phyloP scores from a whole-genome alignment of 169 alveolate genomes.

The Eimeria falciformis region DNA sequence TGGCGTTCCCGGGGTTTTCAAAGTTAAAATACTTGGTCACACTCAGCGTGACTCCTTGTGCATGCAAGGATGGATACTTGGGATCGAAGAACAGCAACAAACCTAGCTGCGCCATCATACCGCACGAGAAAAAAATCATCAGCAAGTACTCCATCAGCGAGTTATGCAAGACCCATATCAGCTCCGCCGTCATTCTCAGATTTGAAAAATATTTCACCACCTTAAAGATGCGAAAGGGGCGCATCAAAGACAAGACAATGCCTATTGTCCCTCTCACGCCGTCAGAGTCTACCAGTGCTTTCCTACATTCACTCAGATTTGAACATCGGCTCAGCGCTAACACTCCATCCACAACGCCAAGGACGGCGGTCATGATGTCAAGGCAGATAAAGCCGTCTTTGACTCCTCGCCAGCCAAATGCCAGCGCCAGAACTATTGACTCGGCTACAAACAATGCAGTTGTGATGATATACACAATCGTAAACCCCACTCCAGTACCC shows the following conservation, averaged over 20 bases:
- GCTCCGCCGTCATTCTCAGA: constrained; percentile 68
- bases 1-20: constrained; percentile 29
- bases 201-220: constrained; percentile 51
- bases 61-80: constrained; percentile 7
- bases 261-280: constrained; percentile 20
- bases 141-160: constrained; percentile 48
- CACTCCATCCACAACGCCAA: constrained; percentile 34
- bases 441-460: constrained; percentile 27
- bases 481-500: background rate
- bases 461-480: constrained; percentile 7
- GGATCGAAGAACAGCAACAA: constrained; percentile 67
- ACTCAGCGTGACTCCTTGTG: background rate
- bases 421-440: constrained; percentile 46
- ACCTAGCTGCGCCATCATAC: constrained; percentile 53
- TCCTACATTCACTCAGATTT: constrained; percentile 10
- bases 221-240: constrained; percentile 67
- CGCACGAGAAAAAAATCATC: constrained; percentile 53
- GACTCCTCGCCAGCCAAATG: constrained; percentile 51
- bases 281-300: background rate
- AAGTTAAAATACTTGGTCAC: constrained; percentile 70
- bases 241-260: constrained; percentile 46
- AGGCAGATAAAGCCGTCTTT: constrained; percentile 50
- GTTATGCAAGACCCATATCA: constrained; percentile 51
- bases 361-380: constrained; percentile 16
- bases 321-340: constrained; percentile 13